Conservation (phyloP, 352 stramenopile genomes). For the Lagenidium sp. region DNA sequence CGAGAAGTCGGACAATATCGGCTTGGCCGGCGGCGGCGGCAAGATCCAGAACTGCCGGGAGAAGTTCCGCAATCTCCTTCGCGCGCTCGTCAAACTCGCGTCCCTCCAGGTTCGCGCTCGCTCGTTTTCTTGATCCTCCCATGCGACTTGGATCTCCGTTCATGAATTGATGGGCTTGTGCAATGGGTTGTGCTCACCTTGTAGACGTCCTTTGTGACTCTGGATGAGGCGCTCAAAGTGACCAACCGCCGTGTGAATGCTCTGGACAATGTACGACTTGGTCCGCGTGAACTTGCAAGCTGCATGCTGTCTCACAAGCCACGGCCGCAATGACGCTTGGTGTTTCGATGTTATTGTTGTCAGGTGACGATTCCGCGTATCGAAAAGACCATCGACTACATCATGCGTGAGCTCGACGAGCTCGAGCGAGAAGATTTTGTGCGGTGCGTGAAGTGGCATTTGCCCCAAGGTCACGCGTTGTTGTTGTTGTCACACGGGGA, state of each 20-base stretch:
- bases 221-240: constrained; percentile 98
- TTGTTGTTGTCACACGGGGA: neutral
- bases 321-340: neutral
- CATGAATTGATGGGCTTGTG: too few relatives aligned
- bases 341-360: neutral
- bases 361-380: constrained; percentile 98
- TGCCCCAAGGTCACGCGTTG: neutral
- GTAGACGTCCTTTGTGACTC: constrained; percentile 98
- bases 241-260: constrained; percentile 99
- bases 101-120: constrained; percentile 75
- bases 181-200: constrained; percentile 6
- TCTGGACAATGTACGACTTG: constrained; percentile 89
- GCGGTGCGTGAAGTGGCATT: constrained; percentile 26
- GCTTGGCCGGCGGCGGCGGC: constrained; percentile 93
- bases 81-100: constrained; percentile 82
- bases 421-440: constrained; percentile 97
- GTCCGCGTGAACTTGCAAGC: neutral
- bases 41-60: constrained; percentile 95
- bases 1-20: constrained; percentile 94
- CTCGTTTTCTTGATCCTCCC: too few relatives aligned
- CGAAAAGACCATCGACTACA: constrained; percentile 96
- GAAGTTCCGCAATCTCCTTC: constrained; percentile 80
- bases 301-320: too few relatives aligned
- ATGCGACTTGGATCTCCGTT: too few relatives aligned
- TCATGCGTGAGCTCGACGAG: constrained; percentile 96